These are phyloP conservation scores for Coccomyxa sp. DNA, from an alignment of 139 green algal species.

Conservation along the genomic window DNA sequence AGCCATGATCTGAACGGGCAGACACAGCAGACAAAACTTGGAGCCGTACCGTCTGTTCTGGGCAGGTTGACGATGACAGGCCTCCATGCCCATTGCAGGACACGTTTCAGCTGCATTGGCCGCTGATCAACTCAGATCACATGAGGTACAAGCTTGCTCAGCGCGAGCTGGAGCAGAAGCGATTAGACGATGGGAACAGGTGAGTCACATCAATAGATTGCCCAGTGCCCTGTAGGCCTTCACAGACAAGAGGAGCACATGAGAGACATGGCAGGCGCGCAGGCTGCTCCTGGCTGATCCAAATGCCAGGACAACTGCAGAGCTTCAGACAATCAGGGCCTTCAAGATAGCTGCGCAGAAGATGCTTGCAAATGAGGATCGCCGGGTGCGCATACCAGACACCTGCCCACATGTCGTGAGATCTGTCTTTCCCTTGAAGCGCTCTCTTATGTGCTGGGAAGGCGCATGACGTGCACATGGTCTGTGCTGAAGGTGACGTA, in stretches of 20 bases:
- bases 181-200: constrained; percentile 56
- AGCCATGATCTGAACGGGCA: too few species aligned
- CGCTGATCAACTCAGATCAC: constrained; percentile 58
- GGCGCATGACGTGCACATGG: neutral
- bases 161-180: constrained; percentile 74
- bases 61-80: too few species aligned
- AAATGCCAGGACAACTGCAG: constrained; percentile 42
- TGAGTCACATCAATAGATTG: neutral
- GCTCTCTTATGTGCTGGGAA: neutral
- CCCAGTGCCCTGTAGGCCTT: too few species aligned
- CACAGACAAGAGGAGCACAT: too few species aligned
- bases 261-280: neutral
- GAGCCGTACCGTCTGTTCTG: too few species aligned
- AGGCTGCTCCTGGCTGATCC: constrained; percentile 40
- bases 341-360: constrained; percentile 52
- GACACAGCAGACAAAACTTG: too few species aligned
- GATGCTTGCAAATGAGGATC: constrained; percentile 14
- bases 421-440: neutral
- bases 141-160: constrained; percentile 62
- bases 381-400: neutral
- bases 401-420: too few species aligned
- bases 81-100: too few species aligned
- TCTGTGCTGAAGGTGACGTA: constrained; percentile 37
- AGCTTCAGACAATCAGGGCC: constrained; percentile 48
- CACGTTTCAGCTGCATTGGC: constrained; percentile 72